A percentile compares a stretch with the other conserved stretches of the same genome.
Conservation (phyloP, 106 monocot genomes). For the Alisma plantagoaquatica region DNA sequence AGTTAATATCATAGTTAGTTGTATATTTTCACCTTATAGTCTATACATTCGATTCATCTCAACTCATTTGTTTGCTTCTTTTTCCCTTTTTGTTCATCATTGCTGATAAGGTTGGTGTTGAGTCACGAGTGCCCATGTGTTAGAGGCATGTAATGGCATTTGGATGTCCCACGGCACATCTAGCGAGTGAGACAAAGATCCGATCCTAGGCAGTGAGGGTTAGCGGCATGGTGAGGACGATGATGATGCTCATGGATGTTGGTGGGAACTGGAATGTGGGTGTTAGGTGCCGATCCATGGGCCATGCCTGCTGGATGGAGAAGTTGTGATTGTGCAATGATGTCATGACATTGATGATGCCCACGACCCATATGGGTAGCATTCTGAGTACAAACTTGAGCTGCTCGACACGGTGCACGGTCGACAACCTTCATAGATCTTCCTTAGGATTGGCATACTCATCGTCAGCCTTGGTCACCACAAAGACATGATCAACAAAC, state of each 20-base stretch:
- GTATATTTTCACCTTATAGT: too few species aligned
- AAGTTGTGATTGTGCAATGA: constrained; percentile 66
- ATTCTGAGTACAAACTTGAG: constrained; percentile 74
- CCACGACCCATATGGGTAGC: constrained; percentile 82
- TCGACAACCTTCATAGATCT: constrained; percentile 62
- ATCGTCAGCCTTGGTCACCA: constrained; percentile 1
- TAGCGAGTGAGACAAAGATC: constrained; percentile 43
- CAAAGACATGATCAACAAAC: constrained; percentile 12
- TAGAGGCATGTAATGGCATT: constrained; percentile 69
- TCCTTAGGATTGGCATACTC: constrained; percentile 5
- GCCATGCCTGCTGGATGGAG: constrained; percentile 70
- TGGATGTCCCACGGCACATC: constrained; percentile 46
- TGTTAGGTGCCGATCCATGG: constrained; percentile 77
- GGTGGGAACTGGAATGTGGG: constrained; percentile 67
- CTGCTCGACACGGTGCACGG: constrained; percentile 86
- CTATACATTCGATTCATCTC: too few species aligned
- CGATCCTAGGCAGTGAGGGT: constrained; percentile 84
- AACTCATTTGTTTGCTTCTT: too few species aligned
- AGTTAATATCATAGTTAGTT: too few species aligned
- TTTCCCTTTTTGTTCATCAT: too few species aligned
- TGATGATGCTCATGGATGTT: constrained; percentile 82
- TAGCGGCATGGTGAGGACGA: constrained; percentile 47
- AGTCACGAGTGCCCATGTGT: constrained; percentile 64
- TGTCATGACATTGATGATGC: constrained; percentile 70
- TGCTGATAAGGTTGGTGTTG: too few species aligned